Percentiles rank a stretch among this genome's conserved stretches.
These are phyloP conservation scores for Coemansia sp. DNA, from an alignment of 192 early-diverging fungal genomes.

Conservation along the genomic window DNA sequence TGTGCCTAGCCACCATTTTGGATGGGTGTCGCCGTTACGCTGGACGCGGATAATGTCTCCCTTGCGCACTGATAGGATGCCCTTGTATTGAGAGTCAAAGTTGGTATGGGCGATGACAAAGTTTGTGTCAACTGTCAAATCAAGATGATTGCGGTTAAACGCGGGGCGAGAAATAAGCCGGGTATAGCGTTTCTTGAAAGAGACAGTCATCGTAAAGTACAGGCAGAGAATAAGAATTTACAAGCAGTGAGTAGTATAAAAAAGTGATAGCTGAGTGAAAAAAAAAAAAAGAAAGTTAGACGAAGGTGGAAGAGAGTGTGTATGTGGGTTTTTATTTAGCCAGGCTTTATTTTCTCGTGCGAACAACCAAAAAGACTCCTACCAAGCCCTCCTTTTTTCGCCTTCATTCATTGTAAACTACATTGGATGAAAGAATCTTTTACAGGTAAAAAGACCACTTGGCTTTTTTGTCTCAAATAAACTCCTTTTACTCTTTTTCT, in stretches of 20 bases:
- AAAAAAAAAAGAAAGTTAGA: background rate
- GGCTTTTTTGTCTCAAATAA: no score
- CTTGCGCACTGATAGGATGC: conserved; percentile 30
- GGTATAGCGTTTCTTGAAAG: conserved; percentile 3
- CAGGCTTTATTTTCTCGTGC: no score
- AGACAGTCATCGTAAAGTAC: background rate
- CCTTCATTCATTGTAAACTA: no score
- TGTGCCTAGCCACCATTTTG: conserved; percentile 41
- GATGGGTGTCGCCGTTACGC: conserved; percentile 17
- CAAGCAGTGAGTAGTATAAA: background rate
- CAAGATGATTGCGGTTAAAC: conserved; percentile 11
- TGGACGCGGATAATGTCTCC: conserved; percentile 45
- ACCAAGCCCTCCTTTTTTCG: no score
- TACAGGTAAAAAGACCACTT: no score
- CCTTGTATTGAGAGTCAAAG: conserved; percentile 33
- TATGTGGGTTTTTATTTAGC: background rate
- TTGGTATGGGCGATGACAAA: conserved; percentile 41
- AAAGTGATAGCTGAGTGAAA: background rate
- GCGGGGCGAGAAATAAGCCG: background rate
- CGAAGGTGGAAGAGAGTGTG: background rate
- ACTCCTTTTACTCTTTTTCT: no score
- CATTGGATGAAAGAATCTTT: no score
- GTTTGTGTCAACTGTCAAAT: conserved; percentile 30
- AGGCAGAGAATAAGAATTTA: background rate
- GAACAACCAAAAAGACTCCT: no score